These are phyloP conservation scores for Penicillium coffeae DNA, from an alignment of 495 filamentous ascomycete species.

Conservation along the genomic window DNA sequence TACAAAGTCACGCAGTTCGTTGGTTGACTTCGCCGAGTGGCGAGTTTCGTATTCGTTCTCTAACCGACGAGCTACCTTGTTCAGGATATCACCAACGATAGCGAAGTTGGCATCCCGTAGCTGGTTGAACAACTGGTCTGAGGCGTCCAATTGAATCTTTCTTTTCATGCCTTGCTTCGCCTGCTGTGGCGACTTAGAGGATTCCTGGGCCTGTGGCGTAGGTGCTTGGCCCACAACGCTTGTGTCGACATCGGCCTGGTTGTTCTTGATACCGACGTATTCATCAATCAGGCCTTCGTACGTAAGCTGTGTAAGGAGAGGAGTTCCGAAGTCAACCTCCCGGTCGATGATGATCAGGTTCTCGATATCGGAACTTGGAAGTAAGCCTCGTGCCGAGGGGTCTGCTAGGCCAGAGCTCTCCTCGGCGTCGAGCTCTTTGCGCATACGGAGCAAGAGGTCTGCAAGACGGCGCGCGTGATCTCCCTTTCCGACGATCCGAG, in stretches of 20 bases:
- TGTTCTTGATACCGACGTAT: slow-evolving; percentile 79
- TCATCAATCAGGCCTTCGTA: slow-evolving; percentile 98
- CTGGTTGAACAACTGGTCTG: slow-evolving; percentile 84
- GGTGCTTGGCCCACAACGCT: slow-evolving; percentile 76
- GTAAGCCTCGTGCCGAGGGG: slow-evolving; percentile 57
- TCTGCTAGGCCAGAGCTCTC: slow-evolving; percentile 61
- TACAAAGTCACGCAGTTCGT: slow-evolving; percentile 90
- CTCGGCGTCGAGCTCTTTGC: slow-evolving; percentile 79
- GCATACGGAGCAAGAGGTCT: slow-evolving; percentile 88
- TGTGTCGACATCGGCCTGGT: slow-evolving; percentile 89
- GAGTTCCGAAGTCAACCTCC: slow-evolving; percentile 87
- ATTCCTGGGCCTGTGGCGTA: slow-evolving; percentile 48
- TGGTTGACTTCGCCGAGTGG: slow-evolving; percentile 81
- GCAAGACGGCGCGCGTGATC: slow-evolving; percentile 86
- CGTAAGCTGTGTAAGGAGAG: slow-evolving; percentile 88
- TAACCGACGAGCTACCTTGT: slow-evolving; percentile 85
- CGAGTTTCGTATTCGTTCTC: slow-evolving; percentile 85
- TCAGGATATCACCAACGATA: slow-evolving; percentile 81
- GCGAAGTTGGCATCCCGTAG: slow-evolving; percentile 93
- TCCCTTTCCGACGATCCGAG: slow-evolving; percentile 92
- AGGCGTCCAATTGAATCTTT: slow-evolving; percentile 85
- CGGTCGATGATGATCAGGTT: slow-evolving; percentile 93
- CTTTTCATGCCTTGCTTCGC: slow-evolving; percentile 69
- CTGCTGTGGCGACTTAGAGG: slow-evolving; percentile 51
- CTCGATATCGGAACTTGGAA: slow-evolving; percentile 85